Evolutionary conservation across 352 stramenopile species (phyloP), one percentile per base, ranked within the genome.

Genomic region (Phytopythium delawarense): DNA sequence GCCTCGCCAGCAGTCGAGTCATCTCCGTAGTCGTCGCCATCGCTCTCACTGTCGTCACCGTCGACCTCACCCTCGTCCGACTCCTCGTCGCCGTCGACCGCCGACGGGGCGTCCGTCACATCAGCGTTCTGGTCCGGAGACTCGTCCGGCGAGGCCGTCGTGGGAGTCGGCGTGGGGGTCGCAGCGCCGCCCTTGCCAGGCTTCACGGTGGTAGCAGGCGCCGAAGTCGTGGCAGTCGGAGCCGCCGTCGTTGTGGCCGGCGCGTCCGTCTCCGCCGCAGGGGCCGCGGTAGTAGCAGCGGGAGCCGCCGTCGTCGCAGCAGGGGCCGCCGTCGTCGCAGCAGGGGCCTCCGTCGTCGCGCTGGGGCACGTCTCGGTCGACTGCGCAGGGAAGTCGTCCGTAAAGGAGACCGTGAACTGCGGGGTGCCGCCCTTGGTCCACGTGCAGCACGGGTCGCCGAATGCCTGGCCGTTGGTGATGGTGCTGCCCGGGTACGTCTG

Each of bases 391-490:
- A 59, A 59, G 23, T 59, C 53, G 23, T 45, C 53, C 4, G 53
- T 59, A 23, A 37, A 59, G 15, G 20, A 16, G 37, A 81, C 68
- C n/a, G 60, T 67, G 49, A 79, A 78, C 56, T 82, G 71, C 6
- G 76, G 57, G 4, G 45, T 75, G 44, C 61, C 69, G 34, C 71
- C 65, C 58, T 67, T 69, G 28, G 62, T 72, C 74, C 74, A 85
- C 62, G 67, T 78, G 73, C 76, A 84, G 44, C 76, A 84, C 62
- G 76, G 76, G 66, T 84, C 76, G 8, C 76, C 76, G 65, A 83
- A 78, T 13, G 68, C 72, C n/a, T 65, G 64, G 34, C 72, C 72
- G 65, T 62, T 62, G 20, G 57, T 56, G 44, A 62, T 46, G 45
- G 21, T 25, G 35, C 35, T 52, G 45, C 32, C 23, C 3, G 57